phyloP scores from a whole-genome alignment of 2,329 filamentous ascomycete species.

The Aspergillus sp. region DNA sequence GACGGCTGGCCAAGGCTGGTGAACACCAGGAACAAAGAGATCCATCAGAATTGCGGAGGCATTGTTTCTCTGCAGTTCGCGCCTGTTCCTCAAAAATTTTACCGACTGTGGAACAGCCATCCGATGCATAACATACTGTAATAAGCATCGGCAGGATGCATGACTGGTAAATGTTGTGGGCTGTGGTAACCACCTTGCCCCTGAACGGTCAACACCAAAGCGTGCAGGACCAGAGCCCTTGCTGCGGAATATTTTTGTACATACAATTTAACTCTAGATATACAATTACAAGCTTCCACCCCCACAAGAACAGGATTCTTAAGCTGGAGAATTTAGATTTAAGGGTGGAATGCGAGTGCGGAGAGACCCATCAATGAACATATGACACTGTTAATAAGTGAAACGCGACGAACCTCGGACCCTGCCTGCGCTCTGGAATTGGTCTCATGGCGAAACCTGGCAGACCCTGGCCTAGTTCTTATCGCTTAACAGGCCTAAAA shows the following conservation, averaged over 20 bases:
- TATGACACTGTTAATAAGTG: not conserved
- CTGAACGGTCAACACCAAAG: not conserved
- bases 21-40: not conserved
- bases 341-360: slow-evolving; percentile 1
- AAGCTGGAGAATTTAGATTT: not conserved
- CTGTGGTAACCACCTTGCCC: not conserved
- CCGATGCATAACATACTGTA: not conserved
- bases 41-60: not conserved
- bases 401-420: slow-evolving; percentile 2
- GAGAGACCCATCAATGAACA: slow-evolving; percentile 2
- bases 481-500: not conserved
- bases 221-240: not conserved
- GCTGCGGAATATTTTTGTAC: not conserved
- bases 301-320: not conserved
- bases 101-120: not conserved
- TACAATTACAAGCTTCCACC: not conserved
- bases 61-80: not conserved
- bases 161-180: not conserved
- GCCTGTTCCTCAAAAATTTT: not conserved
- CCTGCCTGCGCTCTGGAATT: not conserved
- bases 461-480: not conserved
- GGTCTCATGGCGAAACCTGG: not conserved
- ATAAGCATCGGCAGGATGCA: not conserved
- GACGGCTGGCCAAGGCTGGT: slow-evolving; percentile 3
- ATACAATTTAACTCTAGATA: not conserved